Evolutionary conservation across 2,329 filamentous ascomycete species (phyloP), one percentile per base, ranked within the genome.

Genomic region (Sarocladium strictum): DNA sequence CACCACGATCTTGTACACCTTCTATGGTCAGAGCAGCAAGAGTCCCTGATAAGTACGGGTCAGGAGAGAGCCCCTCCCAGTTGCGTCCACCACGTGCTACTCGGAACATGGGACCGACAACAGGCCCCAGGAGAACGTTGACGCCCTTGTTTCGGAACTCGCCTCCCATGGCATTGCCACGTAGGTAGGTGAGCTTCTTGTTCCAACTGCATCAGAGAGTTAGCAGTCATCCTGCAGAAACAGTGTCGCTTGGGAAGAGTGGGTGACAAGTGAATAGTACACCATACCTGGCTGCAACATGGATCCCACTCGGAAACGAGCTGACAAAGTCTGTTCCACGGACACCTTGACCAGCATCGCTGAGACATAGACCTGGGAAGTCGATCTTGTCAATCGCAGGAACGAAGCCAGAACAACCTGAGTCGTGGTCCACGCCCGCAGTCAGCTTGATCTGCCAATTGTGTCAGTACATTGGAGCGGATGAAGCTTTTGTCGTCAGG

Each of bases 131-230:
- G 59, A 84, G 80, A 26, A 90, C 74, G 64, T 91, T 86, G 23
- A 88, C 78, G 55, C 89, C 89, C 71, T 92, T 92, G 58, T 70
- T 83, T 60, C 78, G 81, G 65, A 87, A 84, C 67, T 93, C 89
- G 49, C 77, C 74, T 2, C 85, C 90, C 85, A 95, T 90, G 49
- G 85, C 86, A 53, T 79, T 72, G 29, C 85, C 90, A 51, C 89
- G 81, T 53, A 77, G 72, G 62, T 83, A 83, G 56, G 88, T 83
- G 41, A 93, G 77, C 9, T 79, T 73, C 56, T 83, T 85, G 67
- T 93, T 88, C 87, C 89, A 96, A 52, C 71, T 61, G 38, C 9
- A 57, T 51, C 21, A 3, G 21, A 5, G 14, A 45, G 19, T 45
- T n/a, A 56, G 53, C 10, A 54, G 32, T 54, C 47, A 10, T 40